Percentiles rank a stretch among this genome's conserved stretches.
phyloP scores from a whole-genome alignment of 352 stramenopile species.

The Globisporangium ultimum region DNA sequence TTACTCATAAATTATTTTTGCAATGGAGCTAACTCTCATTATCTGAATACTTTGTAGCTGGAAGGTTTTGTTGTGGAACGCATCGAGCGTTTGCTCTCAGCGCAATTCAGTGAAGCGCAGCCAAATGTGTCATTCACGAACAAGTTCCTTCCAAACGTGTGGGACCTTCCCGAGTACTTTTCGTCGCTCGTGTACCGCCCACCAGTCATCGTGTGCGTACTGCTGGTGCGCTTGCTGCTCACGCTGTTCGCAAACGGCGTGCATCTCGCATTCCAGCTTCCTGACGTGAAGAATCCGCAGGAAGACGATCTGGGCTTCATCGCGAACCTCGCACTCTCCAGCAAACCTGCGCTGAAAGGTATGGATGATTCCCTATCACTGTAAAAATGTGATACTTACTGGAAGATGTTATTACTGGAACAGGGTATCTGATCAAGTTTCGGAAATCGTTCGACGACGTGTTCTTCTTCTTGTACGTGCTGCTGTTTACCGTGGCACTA shows the following conservation, averaged over 20 bases:
- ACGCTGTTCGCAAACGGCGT: conserved; percentile 28
- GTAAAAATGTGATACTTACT: background rate
- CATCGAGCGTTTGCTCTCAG: conserved; percentile 46
- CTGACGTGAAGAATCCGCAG: conserved; percentile 59
- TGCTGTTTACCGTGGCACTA: conserved; percentile 45
- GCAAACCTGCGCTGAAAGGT: conserved; percentile 64
- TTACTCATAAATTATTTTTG: background rate
- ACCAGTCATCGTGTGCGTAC: conserved; percentile 59
- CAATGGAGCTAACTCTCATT: no score
- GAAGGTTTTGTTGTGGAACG: conserved; percentile 23
- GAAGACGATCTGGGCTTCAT: conserved; percentile 69
- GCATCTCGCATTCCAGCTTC: conserved; percentile 43
- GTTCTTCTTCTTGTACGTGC: conserved; percentile 70
- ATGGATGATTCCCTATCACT: background rate
- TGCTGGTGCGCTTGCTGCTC: conserved; percentile 57
- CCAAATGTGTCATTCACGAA: conserved; percentile 14
- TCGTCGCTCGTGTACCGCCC: conserved; percentile 45
- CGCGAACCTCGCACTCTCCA: conserved; percentile 54
- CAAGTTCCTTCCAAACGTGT: conserved; percentile 49
- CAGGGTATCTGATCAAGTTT: conserved; percentile 60
- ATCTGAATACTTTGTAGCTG: background rate
- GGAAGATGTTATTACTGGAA: background rate
- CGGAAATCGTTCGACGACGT: conserved; percentile 73
- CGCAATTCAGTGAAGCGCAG: conserved; percentile 31
- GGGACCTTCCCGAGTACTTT: conserved; percentile 50